These are phyloP conservation scores for Suhomyces xylopsoci DNA, from an alignment of 805 yeast species.

Conservation along the genomic window DNA sequence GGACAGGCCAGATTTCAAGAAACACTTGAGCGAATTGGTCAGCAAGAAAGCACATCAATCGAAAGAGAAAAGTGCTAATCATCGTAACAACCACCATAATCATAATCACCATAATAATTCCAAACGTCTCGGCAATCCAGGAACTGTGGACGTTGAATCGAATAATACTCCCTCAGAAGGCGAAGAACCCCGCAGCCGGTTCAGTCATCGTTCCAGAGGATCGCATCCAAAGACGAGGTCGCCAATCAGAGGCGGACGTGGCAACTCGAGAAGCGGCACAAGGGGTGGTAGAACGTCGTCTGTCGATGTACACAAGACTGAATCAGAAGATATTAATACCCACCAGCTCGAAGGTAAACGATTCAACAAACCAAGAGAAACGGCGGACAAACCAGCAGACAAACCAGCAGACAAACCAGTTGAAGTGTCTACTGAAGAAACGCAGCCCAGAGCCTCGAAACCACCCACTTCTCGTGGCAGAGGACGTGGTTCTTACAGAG, in stretches of 20 bases:
- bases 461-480: conserved; percentile 6
- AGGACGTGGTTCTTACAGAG: conserved; percentile 9
- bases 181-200: not conserved
- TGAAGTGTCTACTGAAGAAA: not conserved
- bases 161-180: not conserved
- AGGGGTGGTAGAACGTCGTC: not conserved
- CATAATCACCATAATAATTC: not conserved
- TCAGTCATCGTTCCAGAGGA: not conserved
- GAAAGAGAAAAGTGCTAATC: conserved; percentile 11
- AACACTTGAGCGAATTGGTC: conserved; percentile 28
- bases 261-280: not conserved
- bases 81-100: not conserved
- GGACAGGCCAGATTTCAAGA: conserved; percentile 32
- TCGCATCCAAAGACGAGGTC: not conserved
- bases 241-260: not conserved
- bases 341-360: not conserved
- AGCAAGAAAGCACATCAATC: conserved; percentile 13
- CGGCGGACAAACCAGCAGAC: not conserved
- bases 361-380: not conserved
- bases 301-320: not conserved
- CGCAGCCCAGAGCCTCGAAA: not conserved
- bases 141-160: not conserved
- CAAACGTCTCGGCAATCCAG: not conserved
- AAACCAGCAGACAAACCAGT: not conserved
- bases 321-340: not conserved